Base-by-base conservation (phyloP, 108 stramenopile species). In the Cylindrotheca fusiformis region DNA sequence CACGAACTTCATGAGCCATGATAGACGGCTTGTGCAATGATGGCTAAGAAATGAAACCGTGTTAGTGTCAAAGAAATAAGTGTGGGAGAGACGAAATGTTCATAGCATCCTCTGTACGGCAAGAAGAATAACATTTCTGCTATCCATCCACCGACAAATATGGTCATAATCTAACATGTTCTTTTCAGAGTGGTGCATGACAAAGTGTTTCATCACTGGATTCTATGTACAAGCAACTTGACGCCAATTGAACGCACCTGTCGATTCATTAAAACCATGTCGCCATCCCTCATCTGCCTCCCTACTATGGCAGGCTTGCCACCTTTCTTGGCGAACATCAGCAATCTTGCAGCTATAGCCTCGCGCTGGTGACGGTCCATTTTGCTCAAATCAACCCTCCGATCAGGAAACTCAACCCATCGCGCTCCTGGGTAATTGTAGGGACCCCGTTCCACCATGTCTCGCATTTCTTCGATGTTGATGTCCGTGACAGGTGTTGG, bases 21-120 rank as follows among this genome's bases (percentile, higher is more conserved):
- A 99, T 99, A 6, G 95, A 91, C 14, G 99, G 98, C 80, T 99
- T 99, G 78, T 99, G 99, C 14, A 99, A 79, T 12, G 98, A 96
- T 5, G 99, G 99, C 91, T 99, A 72, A 18, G 28, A 28, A 46
- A n/a, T 61, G 57, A 29, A 53, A 41, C 2, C 33, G 1, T 33
- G 52, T 29, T 2, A 32, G 32, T 29, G 1, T 41, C 50, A n/a
- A 51, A 51, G 5, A 17, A 19, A 51, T 22, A n/a, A 51, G 10
- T n/a, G 30, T 21, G 36, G 5, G 21, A 66, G 6, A 48, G 25
- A 32, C 47, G 5, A 61, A 61, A 1, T 2, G n/a, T 18, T 17
- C 26, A 26, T 0, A 1, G 17, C 62, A 48, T 69, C 84, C 81
- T 85, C 84, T 41, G 84, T 65, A 68, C 81, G 79, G 65, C 63